Evolutionary conservation across 148 eudicot genomes (phyloP).

Genomic region (Simmondsia chinensis): DNA sequence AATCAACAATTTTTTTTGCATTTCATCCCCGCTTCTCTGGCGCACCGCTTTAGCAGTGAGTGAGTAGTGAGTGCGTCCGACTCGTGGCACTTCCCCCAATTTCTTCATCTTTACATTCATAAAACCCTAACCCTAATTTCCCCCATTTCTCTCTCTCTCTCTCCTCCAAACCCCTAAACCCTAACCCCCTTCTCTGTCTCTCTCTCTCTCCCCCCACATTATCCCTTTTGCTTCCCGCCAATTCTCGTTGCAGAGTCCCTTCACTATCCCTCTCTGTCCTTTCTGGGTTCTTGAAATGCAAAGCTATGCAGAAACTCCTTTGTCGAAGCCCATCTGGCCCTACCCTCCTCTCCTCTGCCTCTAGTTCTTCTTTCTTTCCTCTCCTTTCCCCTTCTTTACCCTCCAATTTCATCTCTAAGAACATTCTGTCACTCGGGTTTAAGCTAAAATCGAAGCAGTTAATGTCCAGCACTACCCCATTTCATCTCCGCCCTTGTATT

Average conservation of each 20-base stretch:
- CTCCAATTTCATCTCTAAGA: conserved; percentile 2
- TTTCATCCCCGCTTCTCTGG: no score
- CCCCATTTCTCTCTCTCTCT: neutral
- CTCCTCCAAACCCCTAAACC: neutral
- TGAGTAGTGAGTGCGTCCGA: no score
- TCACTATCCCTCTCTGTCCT: neutral
- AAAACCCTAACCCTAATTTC: neutral
- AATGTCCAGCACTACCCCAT: no score
- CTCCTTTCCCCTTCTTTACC: conserved; percentile 7
- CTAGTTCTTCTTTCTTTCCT: conserved; percentile 7
- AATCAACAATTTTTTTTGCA: no score
- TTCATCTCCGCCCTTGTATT: conserved; percentile 17
- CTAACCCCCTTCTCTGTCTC: neutral
- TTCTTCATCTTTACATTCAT: neutral
- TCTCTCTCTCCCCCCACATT: conserved; percentile 3
- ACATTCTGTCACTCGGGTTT: no score
- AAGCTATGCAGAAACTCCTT: conserved; percentile 64
- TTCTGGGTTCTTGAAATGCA: conserved; percentile 33
- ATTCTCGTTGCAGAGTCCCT: no score
- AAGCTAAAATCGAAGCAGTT: no score
- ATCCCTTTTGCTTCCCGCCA: neutral
- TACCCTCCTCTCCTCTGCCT: conserved; percentile 9
- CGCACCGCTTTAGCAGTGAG: no score
- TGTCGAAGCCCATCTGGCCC: conserved; percentile 35
- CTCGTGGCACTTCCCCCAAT: neutral